Percentiles rank a stretch among this genome's conserved stretches.
These are phyloP conservation scores for Platanthera guangdongensis DNA, from an alignment of 106 monocot species.

Conservation along the genomic window DNA sequence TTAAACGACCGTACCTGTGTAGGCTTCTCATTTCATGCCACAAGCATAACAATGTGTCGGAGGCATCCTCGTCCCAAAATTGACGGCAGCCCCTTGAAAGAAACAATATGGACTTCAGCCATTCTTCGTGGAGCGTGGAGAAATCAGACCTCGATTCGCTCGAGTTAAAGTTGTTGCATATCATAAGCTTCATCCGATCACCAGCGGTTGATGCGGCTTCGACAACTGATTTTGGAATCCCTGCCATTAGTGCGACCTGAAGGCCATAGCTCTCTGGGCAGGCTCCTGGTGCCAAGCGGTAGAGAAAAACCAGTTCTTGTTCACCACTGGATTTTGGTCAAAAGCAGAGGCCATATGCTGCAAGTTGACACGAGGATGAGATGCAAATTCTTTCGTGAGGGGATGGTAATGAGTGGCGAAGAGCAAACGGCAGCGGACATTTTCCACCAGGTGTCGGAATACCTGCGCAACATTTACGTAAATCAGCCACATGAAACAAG, in stretches of 20 bases:
- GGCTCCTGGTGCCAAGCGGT: slow-evolving; percentile 58
- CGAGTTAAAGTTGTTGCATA: slow-evolving; percentile 50
- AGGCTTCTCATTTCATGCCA: slow-evolving; percentile 74
- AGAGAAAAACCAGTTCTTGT: slow-evolving; percentile 64
- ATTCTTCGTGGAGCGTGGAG: slow-evolving; percentile 79
- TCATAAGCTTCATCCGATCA: slow-evolving; percentile 41
- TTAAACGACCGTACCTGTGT: neutral
- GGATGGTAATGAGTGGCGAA: slow-evolving; percentile 97
- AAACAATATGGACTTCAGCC: slow-evolving; percentile 45
- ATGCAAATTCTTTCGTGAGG: slow-evolving; percentile 84
- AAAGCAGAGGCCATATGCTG: slow-evolving; percentile 90
- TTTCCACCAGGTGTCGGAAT: slow-evolving; percentile 83
- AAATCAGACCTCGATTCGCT: slow-evolving; percentile 63
- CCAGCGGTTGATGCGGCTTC: slow-evolving; percentile 51
- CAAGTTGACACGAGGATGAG: slow-evolving; percentile 70
- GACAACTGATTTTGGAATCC: slow-evolving; percentile 52
- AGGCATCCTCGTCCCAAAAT: slow-evolving; percentile 52
- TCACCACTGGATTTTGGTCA: slow-evolving; percentile 19
- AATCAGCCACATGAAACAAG: neutral
- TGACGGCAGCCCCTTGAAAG: slow-evolving; percentile 18
- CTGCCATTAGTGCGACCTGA: slow-evolving; percentile 81
- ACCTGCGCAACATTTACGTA: slow-evolving; percentile 32
- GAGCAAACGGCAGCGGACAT: slow-evolving; percentile 63
- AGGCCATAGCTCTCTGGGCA: slow-evolving; percentile 91
- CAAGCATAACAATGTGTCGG: slow-evolving; percentile 69